Base-by-base conservation (phyloP, 2,329 filamentous ascomycete genomes). In the Emmonsiellopsis sp. region DNA sequence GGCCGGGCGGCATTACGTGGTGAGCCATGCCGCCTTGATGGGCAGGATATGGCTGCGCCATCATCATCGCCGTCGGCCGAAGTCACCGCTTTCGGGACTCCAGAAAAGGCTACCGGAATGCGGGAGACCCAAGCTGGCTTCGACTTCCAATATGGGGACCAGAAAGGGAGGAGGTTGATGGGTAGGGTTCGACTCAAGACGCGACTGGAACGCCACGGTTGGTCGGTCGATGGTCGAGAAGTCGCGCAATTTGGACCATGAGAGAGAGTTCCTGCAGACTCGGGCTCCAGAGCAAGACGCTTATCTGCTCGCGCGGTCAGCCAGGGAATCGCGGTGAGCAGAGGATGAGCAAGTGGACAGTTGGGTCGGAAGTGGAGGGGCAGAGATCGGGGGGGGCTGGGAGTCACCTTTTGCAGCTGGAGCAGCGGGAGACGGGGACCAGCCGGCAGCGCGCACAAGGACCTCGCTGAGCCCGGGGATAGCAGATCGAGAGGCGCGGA, bases 1-100 rank as follows among this genome's bases (percentile, higher is more conserved):
- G 81, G 50, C 77, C 80, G 58, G 81, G 81, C 58, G 77, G 74
- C 63, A 83, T 72, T 53, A 79, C 79, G 50, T 79, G 78, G 55
- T 80, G 72, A 56, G 71, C 79, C 69, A 83, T 81, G 69, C 74
- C 74, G 57, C 69, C 75, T 68, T 79, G 77, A 70, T 79, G 77
- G 68, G 78, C 76, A 65, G 79, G 76, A 66, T 78, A 84, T 58
- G 74, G 74, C 67, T 75, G 74, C 65, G 73, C 69, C 73, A 76
- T 76, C 71, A 75, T 76, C 68, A 79, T 78, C 73, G 79, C 68
- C 67, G 61, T 61, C 52, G 60, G 55, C 62, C 60, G 60, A 65
- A 66, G 63, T 65, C 66, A 65, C 55, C 53, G 51, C 60, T 60
- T 54, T 51, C 54, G 50, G 56, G 55, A 53, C 54, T 58, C 51